Evolutionary conservation across 1,284 basidiomycete genomes (phyloP).

Genomic region (Cutaneotrichosporon arboriforme): DNA sequence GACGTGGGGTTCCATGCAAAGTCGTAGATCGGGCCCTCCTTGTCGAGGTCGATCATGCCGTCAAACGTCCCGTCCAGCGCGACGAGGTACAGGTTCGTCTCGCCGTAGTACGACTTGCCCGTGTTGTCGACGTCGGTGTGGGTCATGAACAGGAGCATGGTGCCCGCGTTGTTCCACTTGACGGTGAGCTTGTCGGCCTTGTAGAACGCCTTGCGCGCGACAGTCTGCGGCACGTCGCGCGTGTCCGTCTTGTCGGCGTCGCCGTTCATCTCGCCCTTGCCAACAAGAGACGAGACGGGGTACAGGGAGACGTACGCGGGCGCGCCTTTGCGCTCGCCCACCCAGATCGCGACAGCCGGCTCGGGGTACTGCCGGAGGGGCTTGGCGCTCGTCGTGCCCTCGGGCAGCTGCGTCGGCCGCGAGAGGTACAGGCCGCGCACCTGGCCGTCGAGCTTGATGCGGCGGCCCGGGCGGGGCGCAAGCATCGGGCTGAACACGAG

Average conservation of each 20-base stretch:
- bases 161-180: constrained; percentile 92
- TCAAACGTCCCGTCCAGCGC: constrained; percentile 95
- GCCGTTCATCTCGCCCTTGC: constrained; percentile 29
- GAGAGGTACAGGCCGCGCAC: constrained; percentile 45
- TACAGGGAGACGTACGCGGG: constrained; percentile 86
- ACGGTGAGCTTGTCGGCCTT: constrained; percentile 90
- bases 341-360: constrained; percentile 69
- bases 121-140: constrained; percentile 95
- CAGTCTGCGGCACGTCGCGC: constrained; percentile 41
- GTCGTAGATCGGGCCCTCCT: constrained; percentile 96
- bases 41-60: constrained; percentile 85
- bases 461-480: constrained; percentile 29
- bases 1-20: constrained; percentile 96
- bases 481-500: constrained; percentile 63
- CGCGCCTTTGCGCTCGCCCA: constrained; percentile 93
- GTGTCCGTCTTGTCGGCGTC: constrained; percentile 58
- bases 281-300: constrained; percentile 60
- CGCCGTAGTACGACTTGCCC: constrained; percentile 97
- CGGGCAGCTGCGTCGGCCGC: constrained; percentile 28
- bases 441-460: constrained; percentile 40
- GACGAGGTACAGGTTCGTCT: constrained; percentile 90
- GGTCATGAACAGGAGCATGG: constrained; percentile 70
- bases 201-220: constrained; percentile 79
- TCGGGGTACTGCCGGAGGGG: constrained; percentile 30
- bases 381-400: constrained; percentile 27